Evolutionary conservation across 345 rosid species (phyloP).

Genomic region (Adansonia digitata): DNA sequence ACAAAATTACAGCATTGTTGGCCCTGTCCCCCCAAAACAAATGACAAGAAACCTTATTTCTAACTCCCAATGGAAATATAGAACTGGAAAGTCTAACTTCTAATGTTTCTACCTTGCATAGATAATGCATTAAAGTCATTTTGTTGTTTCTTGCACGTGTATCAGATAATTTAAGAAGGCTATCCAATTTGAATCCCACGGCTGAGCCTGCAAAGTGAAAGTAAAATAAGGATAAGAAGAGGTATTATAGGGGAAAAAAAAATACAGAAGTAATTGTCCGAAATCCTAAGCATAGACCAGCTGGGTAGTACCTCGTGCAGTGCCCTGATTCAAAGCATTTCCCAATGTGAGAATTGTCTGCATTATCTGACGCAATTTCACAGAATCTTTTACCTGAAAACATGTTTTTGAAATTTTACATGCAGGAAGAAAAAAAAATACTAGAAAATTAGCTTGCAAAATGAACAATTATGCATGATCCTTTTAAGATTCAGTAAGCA

Average conservation of each 20-base stretch:
- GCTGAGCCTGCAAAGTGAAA: slow-evolving; percentile 68
- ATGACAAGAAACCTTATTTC: neutral
- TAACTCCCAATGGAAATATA: neutral
- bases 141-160: slow-evolving; percentile 94
- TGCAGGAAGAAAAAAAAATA: slow-evolving; percentile 19
- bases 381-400: slow-evolving; percentile 87
- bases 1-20: neutral
- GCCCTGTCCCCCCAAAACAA: neutral
- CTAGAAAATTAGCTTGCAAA: slow-evolving; percentile 20
- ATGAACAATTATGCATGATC: slow-evolving; percentile 11
- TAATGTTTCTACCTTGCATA: slow-evolving; percentile 75
- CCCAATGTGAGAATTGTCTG: slow-evolving; percentile 94
- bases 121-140: slow-evolving; percentile 95
- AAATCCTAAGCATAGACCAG: slow-evolving; percentile 13
- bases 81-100: slow-evolving; percentile 2
- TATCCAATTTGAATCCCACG: slow-evolving; percentile 94
- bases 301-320: slow-evolving; percentile 68
- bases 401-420: neutral
- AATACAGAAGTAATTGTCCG: neutral
- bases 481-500: neutral
- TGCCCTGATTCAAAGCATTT: slow-evolving; percentile 98
- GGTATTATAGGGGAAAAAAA: slow-evolving; percentile 2
- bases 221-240: neutral
- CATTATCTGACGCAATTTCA: slow-evolving; percentile 93
- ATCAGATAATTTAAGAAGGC: slow-evolving; percentile 94